A percentile compares a stretch with the other conserved stretches of the same genome.
Conservation (phyloP, 2,329 filamentous ascomycete species). For the Harringtonia aguacate region DNA sequence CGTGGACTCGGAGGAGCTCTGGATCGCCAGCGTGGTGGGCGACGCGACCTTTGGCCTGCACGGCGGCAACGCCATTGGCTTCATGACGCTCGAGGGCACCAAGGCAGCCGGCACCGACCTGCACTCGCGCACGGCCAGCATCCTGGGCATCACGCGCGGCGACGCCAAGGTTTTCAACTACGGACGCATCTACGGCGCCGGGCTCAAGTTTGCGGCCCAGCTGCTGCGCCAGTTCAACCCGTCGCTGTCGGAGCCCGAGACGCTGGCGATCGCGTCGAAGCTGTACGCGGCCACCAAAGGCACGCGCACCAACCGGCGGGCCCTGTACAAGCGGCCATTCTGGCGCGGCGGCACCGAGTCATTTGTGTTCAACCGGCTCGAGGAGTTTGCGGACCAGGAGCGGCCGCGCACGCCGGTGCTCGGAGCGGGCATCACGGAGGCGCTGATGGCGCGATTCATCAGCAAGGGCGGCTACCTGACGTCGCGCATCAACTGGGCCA, state of each 20-base stretch:
- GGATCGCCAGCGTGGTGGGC: constrained; percentile 93
- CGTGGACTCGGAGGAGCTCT: constrained; percentile 93
- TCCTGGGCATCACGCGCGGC: constrained; percentile 87
- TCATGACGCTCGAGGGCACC: constrained; percentile 96
- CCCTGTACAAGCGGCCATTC: constrained; percentile 64
- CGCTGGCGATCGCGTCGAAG: constrained; percentile 61
- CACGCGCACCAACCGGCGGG: constrained; percentile 65
- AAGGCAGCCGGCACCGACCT: constrained; percentile 90
- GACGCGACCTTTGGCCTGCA: constrained; percentile 93
- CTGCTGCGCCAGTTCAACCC: constrained; percentile 92
- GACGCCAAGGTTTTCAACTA: constrained; percentile 99
- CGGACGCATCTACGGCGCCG: constrained; percentile 96
- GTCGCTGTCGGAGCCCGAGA: constrained; percentile 66
- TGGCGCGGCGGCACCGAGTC: constrained; percentile 96
- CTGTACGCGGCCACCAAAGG: constrained; percentile 89
- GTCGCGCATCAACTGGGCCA: constrained; percentile 97
- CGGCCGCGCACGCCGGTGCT: constrained; percentile 82
- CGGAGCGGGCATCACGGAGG: constrained; percentile 91
- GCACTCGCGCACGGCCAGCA: constrained; percentile 85
- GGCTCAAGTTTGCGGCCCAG: constrained; percentile 83
- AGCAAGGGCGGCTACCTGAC: constrained; percentile 89
- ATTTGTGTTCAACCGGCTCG: constrained; percentile 95
- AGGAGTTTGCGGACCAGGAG: constrained; percentile 96
- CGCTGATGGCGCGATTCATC: constrained; percentile 78
- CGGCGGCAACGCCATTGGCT: constrained; percentile 92